Evolutionary conservation across 208 protist species (phyloP), one percentile per base, ranked within the genome.

Genomic region (Phytomonas sp.): DNA sequence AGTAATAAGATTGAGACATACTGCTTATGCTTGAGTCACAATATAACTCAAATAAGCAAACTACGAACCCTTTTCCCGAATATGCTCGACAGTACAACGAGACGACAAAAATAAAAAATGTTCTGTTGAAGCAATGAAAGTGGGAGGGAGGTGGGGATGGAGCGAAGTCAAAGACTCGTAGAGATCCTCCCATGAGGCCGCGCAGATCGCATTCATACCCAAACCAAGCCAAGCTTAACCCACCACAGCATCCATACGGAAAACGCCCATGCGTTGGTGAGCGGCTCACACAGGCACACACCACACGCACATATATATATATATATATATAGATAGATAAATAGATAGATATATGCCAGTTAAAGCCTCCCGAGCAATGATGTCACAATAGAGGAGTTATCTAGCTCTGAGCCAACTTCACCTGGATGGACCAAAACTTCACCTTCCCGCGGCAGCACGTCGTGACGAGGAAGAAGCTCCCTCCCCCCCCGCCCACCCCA

Each of bases 391-490:
- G 51, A 23, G 23, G 34, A 17, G 61, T 65, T 28, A 65, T 65
- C 17, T 15, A n/a, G 17, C 32, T 15, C 4, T 56, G 15, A n/a
- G 40, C 60, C 13, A 46, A 30, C 46, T 72, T 72, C 34, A 85
- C 74, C 20, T 70, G 62, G 29, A 83, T 66, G 13, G 86, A 84
- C 89, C 89, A 95, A 63, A 92, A 80, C 70, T 86, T 89, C 33
- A 95, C 74, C 62, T 78, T 80, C 0, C 89, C 89, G 9, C 87
- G 80, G 33, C 88, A 83, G 75, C 87, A 95, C 28, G 88, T 67
- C 13, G 87, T 84, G 26, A 74, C 70, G 23, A 95, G 51, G 71
- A 95, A 90, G 72, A 83, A 88, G 74, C 87, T 92, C 23, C 71
- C 81, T 23, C 87, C 89, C 23, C 81, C 84, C 9, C 89, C 89